These are phyloP conservation scores for Primulina tabacum DNA, from an alignment of 257 asterid genomes.

Conservation along the genomic window DNA sequence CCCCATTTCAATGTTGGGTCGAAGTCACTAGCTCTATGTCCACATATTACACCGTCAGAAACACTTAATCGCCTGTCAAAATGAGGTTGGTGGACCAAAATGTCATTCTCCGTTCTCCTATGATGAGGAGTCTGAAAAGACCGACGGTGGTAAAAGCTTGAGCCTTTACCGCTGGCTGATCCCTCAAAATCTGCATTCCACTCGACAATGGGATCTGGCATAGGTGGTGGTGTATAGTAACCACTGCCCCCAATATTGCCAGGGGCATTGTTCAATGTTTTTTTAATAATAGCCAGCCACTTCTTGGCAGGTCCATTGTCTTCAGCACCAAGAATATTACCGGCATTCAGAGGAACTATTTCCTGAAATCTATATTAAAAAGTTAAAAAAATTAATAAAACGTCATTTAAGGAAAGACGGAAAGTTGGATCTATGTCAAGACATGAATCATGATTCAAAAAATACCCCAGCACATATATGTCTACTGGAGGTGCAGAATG, in stretches of 20 bases:
- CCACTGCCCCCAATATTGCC: constrained; percentile 59
- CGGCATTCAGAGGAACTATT: constrained; percentile 56
- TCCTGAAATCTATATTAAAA: constrained; percentile 36
- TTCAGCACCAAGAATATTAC: constrained; percentile 92
- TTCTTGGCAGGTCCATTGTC: constrained; percentile 97
- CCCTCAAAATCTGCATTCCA: constrained; percentile 97
- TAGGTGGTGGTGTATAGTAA: constrained; percentile 82
- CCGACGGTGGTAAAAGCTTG: constrained; percentile 71
- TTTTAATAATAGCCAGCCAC: constrained; percentile 76
- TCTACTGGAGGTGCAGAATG: constrained; percentile 97
- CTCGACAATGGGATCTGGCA: constrained; percentile 83
- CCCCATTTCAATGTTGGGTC: constrained; percentile 50
- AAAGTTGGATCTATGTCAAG: constrained; percentile 8
- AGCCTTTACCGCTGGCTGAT: constrained; percentile 58
- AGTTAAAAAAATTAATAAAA: background rate
- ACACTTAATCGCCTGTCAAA: constrained; percentile 82
- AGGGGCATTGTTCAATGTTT: constrained; percentile 64
- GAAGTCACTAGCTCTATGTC: constrained; percentile 66
- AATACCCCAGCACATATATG: constrained; percentile 95
- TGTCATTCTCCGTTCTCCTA: constrained; percentile 67
- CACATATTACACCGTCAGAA: constrained; percentile 53
- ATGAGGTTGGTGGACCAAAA: constrained; percentile 63
- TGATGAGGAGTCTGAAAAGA: constrained; percentile 87
- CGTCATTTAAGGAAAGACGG: background rate
- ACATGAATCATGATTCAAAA: constrained; percentile 2